Base-by-base conservation (phyloP, 2,329 filamentous ascomycete genomes). In the Tolypocladium sp. region DNA sequence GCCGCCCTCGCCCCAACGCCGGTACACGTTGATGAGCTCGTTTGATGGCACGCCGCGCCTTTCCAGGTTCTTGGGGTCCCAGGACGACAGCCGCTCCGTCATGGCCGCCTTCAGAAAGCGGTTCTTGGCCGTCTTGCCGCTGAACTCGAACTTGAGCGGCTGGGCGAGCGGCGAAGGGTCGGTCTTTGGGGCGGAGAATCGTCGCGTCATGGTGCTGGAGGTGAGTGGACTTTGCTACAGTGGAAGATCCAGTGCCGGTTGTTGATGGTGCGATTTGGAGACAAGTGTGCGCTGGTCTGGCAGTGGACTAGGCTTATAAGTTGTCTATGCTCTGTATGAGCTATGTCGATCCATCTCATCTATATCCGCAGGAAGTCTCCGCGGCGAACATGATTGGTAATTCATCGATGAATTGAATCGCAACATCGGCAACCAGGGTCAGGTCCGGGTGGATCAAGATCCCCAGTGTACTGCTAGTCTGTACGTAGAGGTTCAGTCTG, bases 41-140 rank as follows among this genome's bases (percentile, higher is more conserved):
- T 69, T 63, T 4, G 72, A 70, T 1, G 75, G 76, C 27, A 77
- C 64, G 0, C 76, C 76, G 49, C 86, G 78, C 4, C 76, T 76
- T 27, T 78, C 70, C 10, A 81, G 64, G 59, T 83, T 76, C 30
- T 77, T 77, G 8, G 79, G 74, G 60, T 82, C 77, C 83, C 83
- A 89, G 6, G 80, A 83, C 0, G 84, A 82, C 17, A 88, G 73
- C 9, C 79, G 75, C 68, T 90, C 87, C 2, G 82, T 82, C 86
- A 89, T 88, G 49, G 87, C 82, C 7, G 76, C 84, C 70, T 89
- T 89, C 63, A 88, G 70, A 66, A 88, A 85, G n/a, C 85, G 77
- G 68, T 89, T 89, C 49, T 79, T 80, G 2, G 85, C 85, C 2
- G 78, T 81, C 59, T 75, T 77, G 57, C 79, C 77, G 49, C 79